Percentiles rank a stretch among this genome's conserved stretches.
Conservation (phyloP, 2,329 filamentous ascomycete genomes). For the Cryphonectria carpinicola region DNA sequence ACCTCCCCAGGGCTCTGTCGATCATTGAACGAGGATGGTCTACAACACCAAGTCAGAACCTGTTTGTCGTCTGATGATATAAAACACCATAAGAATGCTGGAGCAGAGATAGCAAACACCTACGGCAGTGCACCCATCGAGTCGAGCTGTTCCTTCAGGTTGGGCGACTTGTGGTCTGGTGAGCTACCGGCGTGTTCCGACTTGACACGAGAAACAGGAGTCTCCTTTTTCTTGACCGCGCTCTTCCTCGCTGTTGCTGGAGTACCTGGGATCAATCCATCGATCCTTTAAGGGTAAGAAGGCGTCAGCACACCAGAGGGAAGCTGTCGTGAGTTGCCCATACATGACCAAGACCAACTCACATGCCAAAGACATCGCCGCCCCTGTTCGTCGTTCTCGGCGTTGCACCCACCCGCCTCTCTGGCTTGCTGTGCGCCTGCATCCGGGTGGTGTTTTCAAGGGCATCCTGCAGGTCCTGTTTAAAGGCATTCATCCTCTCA, state of each 20-base stretch:
- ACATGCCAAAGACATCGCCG: constrained; percentile 84
- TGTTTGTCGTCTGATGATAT: not conserved
- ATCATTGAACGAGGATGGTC: constrained; percentile 71
- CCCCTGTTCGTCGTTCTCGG: constrained; percentile 62
- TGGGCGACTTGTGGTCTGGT: constrained; percentile 48
- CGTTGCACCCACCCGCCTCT: constrained; percentile 65
- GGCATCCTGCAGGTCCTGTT: constrained; percentile 82
- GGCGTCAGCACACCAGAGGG: constrained; percentile 31
- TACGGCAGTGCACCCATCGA: constrained; percentile 45
- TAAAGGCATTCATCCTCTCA: constrained; percentile 75
- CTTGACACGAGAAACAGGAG: constrained; percentile 52
- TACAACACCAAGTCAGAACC: constrained; percentile 34
- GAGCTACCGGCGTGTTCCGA: constrained; percentile 49
- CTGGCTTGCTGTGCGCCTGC: constrained; percentile 63
- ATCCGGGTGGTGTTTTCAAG: constrained; percentile 74
- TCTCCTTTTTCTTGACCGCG: constrained; percentile 47
- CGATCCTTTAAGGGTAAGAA: constrained; percentile 51
- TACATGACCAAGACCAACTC: constrained; percentile 35
- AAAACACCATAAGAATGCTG: not conserved
- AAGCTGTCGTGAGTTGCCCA: not conserved
- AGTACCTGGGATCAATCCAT: constrained; percentile 70
- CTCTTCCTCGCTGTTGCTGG: constrained; percentile 51
- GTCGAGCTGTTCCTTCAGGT: constrained; percentile 45
- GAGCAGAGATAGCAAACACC: constrained; percentile 29
- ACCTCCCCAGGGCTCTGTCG: constrained; percentile 80